phyloP scores from a whole-genome alignment of 1,284 basidiomycete genomes.

The Phellinidium pouzarii region DNA sequence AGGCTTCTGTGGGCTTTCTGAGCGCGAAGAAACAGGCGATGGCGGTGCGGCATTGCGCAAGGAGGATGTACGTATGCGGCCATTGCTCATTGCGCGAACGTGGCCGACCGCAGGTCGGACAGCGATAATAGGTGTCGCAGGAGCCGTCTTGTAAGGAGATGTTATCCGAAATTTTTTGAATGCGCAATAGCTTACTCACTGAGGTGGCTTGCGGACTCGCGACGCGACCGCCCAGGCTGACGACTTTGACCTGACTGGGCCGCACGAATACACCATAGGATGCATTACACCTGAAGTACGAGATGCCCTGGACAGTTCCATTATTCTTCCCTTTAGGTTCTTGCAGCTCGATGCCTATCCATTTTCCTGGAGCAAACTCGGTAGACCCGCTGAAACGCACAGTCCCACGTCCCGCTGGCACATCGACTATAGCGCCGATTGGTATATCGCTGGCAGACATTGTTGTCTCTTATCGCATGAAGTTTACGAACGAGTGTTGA shows the following conservation, averaged over 20 bases:
- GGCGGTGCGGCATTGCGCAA: constrained; percentile 30
- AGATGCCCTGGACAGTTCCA: constrained; percentile 76
- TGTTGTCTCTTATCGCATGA: not conserved
- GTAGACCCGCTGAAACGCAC: constrained; percentile 87
- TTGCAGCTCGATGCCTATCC: constrained; percentile 90
- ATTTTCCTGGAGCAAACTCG: constrained; percentile 82
- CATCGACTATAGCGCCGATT: constrained; percentile 64
- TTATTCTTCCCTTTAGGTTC: constrained; percentile 92
- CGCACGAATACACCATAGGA: constrained; percentile 88
- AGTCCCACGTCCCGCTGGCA: constrained; percentile 74
- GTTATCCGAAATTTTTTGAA: not conserved
- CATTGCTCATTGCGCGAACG: constrained; percentile 36
- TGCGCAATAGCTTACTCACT: constrained; percentile 1
- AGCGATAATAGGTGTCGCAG: constrained; percentile 15
- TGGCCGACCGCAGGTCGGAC: constrained; percentile 31
- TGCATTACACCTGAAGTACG: constrained; percentile 80
- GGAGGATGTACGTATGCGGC: constrained; percentile 33
- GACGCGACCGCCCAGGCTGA: constrained; percentile 42
- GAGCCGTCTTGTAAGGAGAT: constrained; percentile 21
- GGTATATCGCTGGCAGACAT: constrained; percentile 31
- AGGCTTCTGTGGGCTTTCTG: constrained; percentile 39
- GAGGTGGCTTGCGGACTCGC: constrained; percentile 18
- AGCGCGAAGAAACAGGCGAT: constrained; percentile 34
- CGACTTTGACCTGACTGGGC: constrained; percentile 75
- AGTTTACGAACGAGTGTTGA: not conserved